Conservation (phyloP, 1,284 basidiomycete genomes). For the Ceratobasidium papillatum region DNA sequence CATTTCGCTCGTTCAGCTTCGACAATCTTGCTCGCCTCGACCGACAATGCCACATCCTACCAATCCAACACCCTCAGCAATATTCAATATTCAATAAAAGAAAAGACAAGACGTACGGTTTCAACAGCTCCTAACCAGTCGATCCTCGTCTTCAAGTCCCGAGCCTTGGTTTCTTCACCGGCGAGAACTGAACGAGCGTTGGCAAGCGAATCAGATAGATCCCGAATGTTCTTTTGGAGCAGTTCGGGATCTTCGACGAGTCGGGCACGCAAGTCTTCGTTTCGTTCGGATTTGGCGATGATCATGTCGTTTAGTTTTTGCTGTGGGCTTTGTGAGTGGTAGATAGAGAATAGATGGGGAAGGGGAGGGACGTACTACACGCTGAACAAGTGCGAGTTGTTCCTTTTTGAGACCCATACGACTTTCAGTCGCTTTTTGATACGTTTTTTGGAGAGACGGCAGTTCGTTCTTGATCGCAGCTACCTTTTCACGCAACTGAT, state of each 20-base stretch:
- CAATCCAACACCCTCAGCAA: background rate
- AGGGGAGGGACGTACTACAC: conserved; percentile 19
- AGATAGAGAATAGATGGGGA: background rate
- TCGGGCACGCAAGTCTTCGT: conserved; percentile 29
- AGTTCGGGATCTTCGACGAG: conserved; percentile 35
- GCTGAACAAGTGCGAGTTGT: conserved; percentile 26
- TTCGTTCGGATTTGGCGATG: conserved; percentile 36
- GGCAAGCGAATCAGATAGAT: conserved; percentile 18
- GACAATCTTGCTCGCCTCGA: conserved; percentile 27
- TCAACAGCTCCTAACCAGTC: conserved; percentile 25
- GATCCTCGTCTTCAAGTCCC: conserved; percentile 28
- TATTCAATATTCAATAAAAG: background rate
- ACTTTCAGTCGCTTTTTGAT: conserved; percentile 25
- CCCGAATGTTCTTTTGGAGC: conserved; percentile 26
- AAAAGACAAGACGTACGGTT: background rate
- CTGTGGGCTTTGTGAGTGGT: background rate
- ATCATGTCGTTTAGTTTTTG: conserved; percentile 38
- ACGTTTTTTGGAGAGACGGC: conserved; percentile 19
- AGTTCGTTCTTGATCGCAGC: conserved; percentile 25
- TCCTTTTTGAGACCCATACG: conserved; percentile 26
- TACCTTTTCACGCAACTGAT: background rate
- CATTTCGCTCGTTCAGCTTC: conserved; percentile 12
- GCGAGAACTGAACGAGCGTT: conserved; percentile 5
- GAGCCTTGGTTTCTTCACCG: conserved; percentile 16
- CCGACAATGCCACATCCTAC: conserved; percentile 27